phyloP scores from a whole-genome alignment of 176 grass and related monocot genomes.

The Oryza brachyantha region DNA sequence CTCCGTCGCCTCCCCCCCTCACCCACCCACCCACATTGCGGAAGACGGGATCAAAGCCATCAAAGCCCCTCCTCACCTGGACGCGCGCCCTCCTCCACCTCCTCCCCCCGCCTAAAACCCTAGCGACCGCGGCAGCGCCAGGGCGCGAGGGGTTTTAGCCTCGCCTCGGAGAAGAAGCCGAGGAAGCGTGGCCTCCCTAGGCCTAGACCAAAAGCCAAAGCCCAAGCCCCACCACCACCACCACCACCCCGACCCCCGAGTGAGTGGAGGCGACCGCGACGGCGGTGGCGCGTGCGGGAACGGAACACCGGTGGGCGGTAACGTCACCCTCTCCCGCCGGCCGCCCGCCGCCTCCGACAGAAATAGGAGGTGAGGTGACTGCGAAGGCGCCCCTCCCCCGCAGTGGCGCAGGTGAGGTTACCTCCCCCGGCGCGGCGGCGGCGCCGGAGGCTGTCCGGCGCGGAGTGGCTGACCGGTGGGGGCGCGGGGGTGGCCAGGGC shows the following conservation, averaged over 20 bases:
- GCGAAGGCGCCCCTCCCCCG: too few species aligned
- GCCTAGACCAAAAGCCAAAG: neutral
- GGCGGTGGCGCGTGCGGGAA: neutral
- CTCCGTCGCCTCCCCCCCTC: too few species aligned
- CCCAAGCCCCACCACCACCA: too few species aligned
- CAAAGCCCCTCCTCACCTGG: neutral
- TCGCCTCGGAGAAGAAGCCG: neutral
- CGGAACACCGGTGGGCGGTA: too few species aligned
- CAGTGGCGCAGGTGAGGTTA: neutral
- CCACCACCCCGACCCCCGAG: too few species aligned
- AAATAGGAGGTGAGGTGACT: too few species aligned
- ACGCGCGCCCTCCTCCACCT: neutral
- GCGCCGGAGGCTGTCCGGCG: neutral
- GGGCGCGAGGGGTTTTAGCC: neutral
- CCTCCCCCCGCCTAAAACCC: slow-evolving; percentile 28
- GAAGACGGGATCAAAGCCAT: neutral
- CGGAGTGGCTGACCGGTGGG: neutral
- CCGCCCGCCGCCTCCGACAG: neutral
- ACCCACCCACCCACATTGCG: neutral
- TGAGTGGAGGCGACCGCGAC: neutral
- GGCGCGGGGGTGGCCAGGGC: accelerated
- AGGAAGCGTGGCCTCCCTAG: neutral
- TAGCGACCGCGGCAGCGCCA: neutral
- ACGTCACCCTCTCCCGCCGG: too few species aligned
- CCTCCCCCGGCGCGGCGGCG: neutral